Evolutionary conservation across 345 rosid genomes (phyloP).

Genomic region (Gossypium arboreum): DNA sequence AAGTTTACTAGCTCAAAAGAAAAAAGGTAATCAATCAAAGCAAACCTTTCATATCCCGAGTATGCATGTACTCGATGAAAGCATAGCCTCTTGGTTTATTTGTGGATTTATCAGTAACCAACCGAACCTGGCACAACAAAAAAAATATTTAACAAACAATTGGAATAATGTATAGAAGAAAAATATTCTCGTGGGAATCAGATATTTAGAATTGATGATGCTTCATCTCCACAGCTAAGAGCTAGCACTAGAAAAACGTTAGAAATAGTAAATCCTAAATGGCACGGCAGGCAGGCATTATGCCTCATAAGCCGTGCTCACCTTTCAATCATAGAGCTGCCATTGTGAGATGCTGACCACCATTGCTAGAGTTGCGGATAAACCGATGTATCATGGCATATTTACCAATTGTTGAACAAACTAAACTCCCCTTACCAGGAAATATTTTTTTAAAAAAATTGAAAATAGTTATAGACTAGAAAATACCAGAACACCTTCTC

Average conservation of each 20-base stretch:
- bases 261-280: conserved; percentile 43
- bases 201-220: not conserved
- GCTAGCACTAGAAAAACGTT: conserved; percentile 26
- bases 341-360: conserved; percentile 85
- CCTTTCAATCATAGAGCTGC: conserved; percentile 87
- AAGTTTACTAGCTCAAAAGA: not conserved
- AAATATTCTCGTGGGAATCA: conserved; percentile 9
- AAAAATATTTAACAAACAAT: conserved; percentile 32
- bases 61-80: conserved; percentile 89
- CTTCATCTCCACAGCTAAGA: conserved; percentile 26
- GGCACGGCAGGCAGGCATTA: conserved; percentile 87
- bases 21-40: conserved; percentile 6
- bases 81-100: conserved; percentile 95
- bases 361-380: conserved; percentile 90
- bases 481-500: conserved; percentile 83
- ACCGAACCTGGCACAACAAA: conserved; percentile 59
- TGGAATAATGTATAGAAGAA: conserved; percentile 9
- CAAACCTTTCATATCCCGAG: conserved; percentile 95
- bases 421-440: conserved; percentile 99
- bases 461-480: conserved; percentile 33
- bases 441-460: conserved; percentile 36
- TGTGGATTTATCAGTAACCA: conserved; percentile 65
- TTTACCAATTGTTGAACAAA: conserved; percentile 61
- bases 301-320: conserved; percentile 91
- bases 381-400: conserved; percentile 65